Conservation (phyloP, 208 protist genomes). For the Leishmania arabica region DNA sequence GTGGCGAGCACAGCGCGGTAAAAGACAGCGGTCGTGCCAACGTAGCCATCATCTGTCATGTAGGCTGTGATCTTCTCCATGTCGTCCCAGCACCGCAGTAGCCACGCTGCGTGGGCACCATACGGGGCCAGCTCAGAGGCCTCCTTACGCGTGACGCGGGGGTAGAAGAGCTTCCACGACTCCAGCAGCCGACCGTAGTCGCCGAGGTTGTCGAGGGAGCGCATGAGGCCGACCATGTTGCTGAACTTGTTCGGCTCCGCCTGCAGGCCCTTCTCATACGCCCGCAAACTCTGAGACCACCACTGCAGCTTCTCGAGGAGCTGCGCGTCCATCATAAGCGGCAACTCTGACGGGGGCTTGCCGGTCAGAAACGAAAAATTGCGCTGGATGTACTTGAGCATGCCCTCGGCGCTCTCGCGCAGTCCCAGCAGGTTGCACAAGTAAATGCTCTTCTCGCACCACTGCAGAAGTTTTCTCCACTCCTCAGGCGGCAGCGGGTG, state of each 20-base stretch:
- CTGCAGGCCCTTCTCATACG: constrained; percentile 83
- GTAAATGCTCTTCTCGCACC: constrained; percentile 95
- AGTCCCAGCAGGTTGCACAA: constrained; percentile 99
- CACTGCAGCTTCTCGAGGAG: constrained; percentile 97
- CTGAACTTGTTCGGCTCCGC: constrained; percentile 85
- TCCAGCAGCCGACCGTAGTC: constrained; percentile 91
- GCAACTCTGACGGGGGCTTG: constrained; percentile 63
- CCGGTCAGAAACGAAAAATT: constrained; percentile 88
- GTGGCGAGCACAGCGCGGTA: constrained; percentile 89
- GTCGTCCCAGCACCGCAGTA: constrained; percentile 92
- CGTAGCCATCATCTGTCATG: constrained; percentile 91
- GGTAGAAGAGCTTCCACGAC: constrained; percentile 74
- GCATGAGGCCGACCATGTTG: constrained; percentile 95
- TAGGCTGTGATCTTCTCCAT: constrained; percentile 92
- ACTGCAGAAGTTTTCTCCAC: constrained; percentile 68
- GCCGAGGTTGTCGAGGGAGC: constrained; percentile 97
- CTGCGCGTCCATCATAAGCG: constrained; percentile 86
- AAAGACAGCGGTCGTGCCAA: constrained; percentile 92
- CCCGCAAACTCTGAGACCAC: constrained; percentile 97
- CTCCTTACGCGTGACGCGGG: constrained; percentile 70
- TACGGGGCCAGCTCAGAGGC: constrained; percentile 91
- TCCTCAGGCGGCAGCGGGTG: constrained; percentile 57
- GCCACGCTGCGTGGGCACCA: constrained; percentile 95
- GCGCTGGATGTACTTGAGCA: constrained; percentile 95
- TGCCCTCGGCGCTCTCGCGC: constrained; percentile 97